Percentiles rank a stretch among this genome's conserved stretches.
Conservation (phyloP, 768 basidiomycete genomes). For the Mrakia gelida region DNA sequence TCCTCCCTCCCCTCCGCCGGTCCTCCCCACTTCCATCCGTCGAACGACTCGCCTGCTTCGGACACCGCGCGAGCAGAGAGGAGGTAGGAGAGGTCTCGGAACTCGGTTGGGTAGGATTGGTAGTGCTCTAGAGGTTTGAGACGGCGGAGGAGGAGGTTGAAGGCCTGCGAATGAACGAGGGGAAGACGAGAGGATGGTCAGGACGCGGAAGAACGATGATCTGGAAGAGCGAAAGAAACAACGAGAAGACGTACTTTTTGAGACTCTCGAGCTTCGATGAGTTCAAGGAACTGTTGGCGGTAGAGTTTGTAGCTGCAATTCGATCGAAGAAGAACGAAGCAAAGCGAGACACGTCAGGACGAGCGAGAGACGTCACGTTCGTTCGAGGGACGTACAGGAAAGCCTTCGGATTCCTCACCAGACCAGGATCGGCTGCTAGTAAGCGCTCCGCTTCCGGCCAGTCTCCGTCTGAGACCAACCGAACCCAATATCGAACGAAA, state of each 20-base stretch:
- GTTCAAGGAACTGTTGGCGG: slow-evolving; percentile 43
- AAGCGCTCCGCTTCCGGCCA: slow-evolving; percentile 39
- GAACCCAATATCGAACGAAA: neutral
- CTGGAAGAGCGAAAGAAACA: slow-evolving; percentile 9
- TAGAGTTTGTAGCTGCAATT: slow-evolving; percentile 33
- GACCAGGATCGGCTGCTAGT: slow-evolving; percentile 25
- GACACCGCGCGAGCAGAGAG: slow-evolving; percentile 42
- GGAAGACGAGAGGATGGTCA: neutral
- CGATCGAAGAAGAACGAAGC: neutral
- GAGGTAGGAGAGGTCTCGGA: slow-evolving; percentile 43
- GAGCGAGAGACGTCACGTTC: neutral
- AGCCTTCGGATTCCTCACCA: slow-evolving; percentile 40
- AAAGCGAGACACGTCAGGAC: neutral
- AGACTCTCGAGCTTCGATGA: slow-evolving; percentile 38
- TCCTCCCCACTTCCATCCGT: slow-evolving; percentile 42
- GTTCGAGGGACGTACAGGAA: slow-evolving; percentile 37
- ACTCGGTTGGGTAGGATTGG: slow-evolving; percentile 43
- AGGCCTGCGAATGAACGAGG: slow-evolving; percentile 35
- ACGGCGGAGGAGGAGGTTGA: slow-evolving; percentile 42
- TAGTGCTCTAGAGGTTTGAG: slow-evolving; percentile 45
- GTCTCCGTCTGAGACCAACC: slow-evolving; percentile 38
- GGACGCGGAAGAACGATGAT: neutral
- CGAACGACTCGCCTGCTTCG: slow-evolving; percentile 39
- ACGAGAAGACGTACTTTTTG: slow-evolving; percentile 27
- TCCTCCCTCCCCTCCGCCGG: slow-evolving; percentile 40